phyloP scores from a whole-genome alignment of 1,284 basidiomycete species.

The Austropuccinia psidii region DNA sequence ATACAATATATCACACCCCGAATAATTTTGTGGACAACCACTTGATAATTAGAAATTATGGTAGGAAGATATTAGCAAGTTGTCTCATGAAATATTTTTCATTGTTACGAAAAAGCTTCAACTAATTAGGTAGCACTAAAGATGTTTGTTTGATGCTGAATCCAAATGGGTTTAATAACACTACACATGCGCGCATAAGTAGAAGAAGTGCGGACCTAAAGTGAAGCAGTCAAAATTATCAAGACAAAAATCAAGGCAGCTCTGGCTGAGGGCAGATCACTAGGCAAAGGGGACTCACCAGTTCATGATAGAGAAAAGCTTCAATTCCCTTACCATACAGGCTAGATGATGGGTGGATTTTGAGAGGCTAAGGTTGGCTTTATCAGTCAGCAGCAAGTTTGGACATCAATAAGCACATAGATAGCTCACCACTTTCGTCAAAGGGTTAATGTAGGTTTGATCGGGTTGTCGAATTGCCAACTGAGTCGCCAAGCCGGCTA shows the following conservation, averaged over 20 bases:
- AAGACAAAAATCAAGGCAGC: neutral
- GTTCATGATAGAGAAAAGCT: slow-evolving; percentile 80
- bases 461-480: slow-evolving; percentile 73
- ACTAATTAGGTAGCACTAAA: neutral
- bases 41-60: too few relatives aligned
- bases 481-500: slow-evolving; percentile 69
- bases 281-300: slow-evolving; percentile 56
- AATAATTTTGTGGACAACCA: too few relatives aligned
- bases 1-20: too few relatives aligned
- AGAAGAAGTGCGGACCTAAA: slow-evolving; percentile 26
- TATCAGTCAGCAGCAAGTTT: neutral
- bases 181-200: slow-evolving; percentile 33
- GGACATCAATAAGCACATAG: neutral
- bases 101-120: neutral
- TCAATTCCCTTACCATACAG: slow-evolving; percentile 69
- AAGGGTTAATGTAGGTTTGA: slow-evolving; percentile 63
- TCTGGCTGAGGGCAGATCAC: slow-evolving; percentile 16
- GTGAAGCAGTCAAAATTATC: neutral
- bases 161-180: slow-evolving; percentile 31
- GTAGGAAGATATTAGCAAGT: too few relatives aligned
- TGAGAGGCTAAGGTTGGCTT: slow-evolving; percentile 56
- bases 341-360: slow-evolving; percentile 78
- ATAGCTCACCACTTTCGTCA: neutral
- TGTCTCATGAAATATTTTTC: too few relatives aligned
- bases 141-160: slow-evolving; percentile 7